Base-by-base conservation (phyloP, 805 yeast species). In the Wickerhamiella vanderwaltii region DNA sequence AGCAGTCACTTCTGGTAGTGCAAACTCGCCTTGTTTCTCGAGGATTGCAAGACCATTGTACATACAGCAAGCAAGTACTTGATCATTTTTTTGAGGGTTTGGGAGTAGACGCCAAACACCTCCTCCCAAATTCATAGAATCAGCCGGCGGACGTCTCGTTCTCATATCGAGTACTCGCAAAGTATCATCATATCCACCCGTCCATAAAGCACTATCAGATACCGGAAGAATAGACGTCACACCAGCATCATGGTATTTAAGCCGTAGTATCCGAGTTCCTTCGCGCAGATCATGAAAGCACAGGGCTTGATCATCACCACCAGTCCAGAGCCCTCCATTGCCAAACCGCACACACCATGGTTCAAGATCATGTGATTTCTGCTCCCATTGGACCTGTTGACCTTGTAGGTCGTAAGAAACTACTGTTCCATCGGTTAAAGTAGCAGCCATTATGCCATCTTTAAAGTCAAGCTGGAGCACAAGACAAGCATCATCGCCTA, bases 51-150 rank as follows among this genome's bases (percentile, higher is more conserved):
- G 95, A 13, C 98, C 98, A 50, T 84, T 86, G 55, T 88, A 88
- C 97, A 91, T 91, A 55, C 95, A 85, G 57, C 96, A 87, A 0
- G 78, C 75, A 38, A 88, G 61, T 0, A 88, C 68, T 31, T 18
- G 16, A 22, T 20, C 15, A 9, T 23, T 17, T 12, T 25, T 17
- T 0, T 48, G 42, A 0, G 75, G 72, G 15, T 73, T 66, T 2
- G 94, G 95, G 6, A 75, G 63, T 44, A 91, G 66, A 51, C 95
- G 66, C 98, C 98, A 88, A 2, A 88, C 97, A 1, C 98, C 98
- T 5, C 98, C 97, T 1, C 85, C 87, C 3, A 91, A 63, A 35
- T 77, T 70, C 22, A 65, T 58, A 32, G 64, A 62, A 11, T 65
- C 58, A 5, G 57, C 65, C 9, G 31, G 29, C 6, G 33, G 25